These are phyloP conservation scores for Melaleuca quinquenervia DNA, from an alignment of 345 rosid genomes.

Conservation along the genomic window DNA sequence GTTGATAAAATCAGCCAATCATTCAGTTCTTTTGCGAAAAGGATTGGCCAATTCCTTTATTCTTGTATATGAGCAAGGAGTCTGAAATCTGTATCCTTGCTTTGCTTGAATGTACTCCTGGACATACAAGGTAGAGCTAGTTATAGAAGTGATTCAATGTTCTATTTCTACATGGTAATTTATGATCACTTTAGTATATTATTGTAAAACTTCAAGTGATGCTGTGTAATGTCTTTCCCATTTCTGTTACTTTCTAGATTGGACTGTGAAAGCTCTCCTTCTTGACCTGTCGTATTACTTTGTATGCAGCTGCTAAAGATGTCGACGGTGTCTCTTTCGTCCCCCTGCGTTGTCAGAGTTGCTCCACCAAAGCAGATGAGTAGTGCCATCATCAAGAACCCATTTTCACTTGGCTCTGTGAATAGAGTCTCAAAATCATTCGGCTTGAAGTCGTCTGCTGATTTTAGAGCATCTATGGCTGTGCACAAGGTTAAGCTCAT, in stretches of 20 bases:
- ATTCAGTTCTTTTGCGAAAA: not conserved
- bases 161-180: not conserved
- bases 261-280: not conserved
- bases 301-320: conserved; percentile 13
- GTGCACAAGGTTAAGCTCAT: conserved; percentile 71
- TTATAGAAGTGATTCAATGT: not conserved
- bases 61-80: not conserved
- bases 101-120: not conserved
- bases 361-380: conserved; percentile 19
- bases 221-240: not conserved
- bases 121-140: not conserved
- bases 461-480: conserved; percentile 42
- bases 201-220: not conserved
- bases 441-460: conserved; percentile 50
- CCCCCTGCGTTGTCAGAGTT: conserved; percentile 33
- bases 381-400: conserved; percentile 14
- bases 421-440: conserved; percentile 41
- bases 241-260: not conserved
- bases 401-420: conserved; percentile 34
- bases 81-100: not conserved
- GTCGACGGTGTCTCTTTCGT: conserved; percentile 36
- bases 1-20: not conserved
- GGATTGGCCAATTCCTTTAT: not conserved
- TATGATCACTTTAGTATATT: not conserved
- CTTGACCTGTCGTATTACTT: not conserved